These are phyloP conservation scores for Penicillium antarcticum DNA, from an alignment of 495 filamentous ascomycete genomes.

Conservation along the genomic window DNA sequence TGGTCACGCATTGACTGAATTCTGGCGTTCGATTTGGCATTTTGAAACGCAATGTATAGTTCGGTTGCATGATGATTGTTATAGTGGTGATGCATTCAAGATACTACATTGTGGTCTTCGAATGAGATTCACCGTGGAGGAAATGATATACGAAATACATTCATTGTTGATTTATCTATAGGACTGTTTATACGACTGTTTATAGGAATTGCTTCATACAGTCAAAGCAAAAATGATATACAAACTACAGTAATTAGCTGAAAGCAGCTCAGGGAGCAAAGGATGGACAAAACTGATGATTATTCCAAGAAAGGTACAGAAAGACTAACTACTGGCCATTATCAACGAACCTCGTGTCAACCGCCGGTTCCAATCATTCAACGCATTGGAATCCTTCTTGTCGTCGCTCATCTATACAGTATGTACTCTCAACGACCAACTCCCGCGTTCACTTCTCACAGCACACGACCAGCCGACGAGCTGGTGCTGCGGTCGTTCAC, in stretches of 20 bases:
- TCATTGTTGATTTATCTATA: too few species aligned
- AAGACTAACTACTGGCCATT: constrained; percentile 8
- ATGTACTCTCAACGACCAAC: constrained; percentile 7
- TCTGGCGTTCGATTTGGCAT: neutral
- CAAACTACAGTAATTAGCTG: too few species aligned
- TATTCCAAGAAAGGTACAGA: constrained; percentile 10
- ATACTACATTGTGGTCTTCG: neutral
- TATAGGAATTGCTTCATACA: too few species aligned
- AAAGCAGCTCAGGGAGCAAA: neutral
- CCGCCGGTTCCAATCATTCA: neutral
- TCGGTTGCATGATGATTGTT: neutral
- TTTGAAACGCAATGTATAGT: neutral
- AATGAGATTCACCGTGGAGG: neutral
- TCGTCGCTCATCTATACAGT: constrained; percentile 19
- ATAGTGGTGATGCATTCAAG: neutral
- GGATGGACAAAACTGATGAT: constrained; percentile 4
- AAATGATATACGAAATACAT: constrained; percentile 1
- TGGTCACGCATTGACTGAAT: neutral
- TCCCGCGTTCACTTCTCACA: constrained; percentile 25
- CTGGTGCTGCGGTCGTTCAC: constrained; percentile 80
- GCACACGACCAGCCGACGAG: constrained; percentile 67
- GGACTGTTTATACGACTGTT: too few species aligned
- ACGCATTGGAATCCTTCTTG: neutral
- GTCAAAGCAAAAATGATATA: neutral
- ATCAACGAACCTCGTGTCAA: constrained; percentile 3